phyloP scores from a whole-genome alignment of 208 protist species.

The Trypanosoma caninum region DNA sequence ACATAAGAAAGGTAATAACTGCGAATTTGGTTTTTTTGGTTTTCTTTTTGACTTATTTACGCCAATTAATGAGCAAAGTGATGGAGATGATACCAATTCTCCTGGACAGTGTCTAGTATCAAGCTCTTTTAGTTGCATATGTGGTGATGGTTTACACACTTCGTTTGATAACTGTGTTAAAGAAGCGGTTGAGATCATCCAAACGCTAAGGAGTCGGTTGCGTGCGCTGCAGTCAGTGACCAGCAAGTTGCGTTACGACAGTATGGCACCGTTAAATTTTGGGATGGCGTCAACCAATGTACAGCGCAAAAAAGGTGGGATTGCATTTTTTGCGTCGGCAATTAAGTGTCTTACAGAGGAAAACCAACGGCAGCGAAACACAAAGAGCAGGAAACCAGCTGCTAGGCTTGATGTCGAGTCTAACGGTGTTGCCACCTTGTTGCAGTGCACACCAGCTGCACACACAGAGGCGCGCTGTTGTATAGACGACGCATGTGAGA shows the following conservation, averaged over 20 bases:
- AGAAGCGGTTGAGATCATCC: neutral
- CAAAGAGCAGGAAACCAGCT: neutral
- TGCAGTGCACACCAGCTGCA: neutral
- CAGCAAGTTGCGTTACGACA: neutral
- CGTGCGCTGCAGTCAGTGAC: neutral
- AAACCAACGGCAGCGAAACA: neutral
- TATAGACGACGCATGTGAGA: slow-evolving; percentile 8
- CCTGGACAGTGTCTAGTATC: neutral
- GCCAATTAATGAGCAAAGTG: neutral
- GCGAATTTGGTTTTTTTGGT: neutral
- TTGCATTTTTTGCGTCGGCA: slow-evolving; percentile 1
- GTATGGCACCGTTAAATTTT: neutral
- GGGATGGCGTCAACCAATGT: neutral
- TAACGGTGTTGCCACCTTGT: neutral
- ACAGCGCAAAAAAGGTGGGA: neutral
- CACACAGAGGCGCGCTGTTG: neutral
- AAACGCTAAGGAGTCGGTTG: slow-evolving; percentile 4
- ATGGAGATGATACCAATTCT: neutral
- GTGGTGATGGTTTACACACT: neutral
- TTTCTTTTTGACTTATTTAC: neutral
- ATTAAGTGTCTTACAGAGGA: neutral
- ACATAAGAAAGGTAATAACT: neutral
- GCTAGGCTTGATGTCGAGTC: neutral
- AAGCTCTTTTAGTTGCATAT: neutral
- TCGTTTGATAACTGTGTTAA: slow-evolving; percentile 10